Percentiles rank a stretch among this genome's conserved stretches.
Evolutionary conservation across 208 protist species (phyloP).

Genomic region (Lotmaria passim): DNA sequence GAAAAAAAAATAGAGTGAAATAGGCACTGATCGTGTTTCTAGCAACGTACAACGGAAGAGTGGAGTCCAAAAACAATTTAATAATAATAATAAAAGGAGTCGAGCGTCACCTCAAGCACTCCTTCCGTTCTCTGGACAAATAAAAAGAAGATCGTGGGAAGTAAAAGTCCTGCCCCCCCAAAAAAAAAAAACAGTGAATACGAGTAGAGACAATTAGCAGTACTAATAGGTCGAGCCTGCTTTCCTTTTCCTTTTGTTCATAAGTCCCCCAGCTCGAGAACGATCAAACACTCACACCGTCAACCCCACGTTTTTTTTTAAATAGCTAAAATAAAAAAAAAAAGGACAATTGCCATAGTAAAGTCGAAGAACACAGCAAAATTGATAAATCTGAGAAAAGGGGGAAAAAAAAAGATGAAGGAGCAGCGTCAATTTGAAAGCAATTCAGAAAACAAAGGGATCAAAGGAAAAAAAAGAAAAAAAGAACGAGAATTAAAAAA

Average conservation of each 20-base stretch:
- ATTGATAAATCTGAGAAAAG: neutral
- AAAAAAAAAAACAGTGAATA: slow-evolving; percentile 1
- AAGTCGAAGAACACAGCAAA: slow-evolving; percentile 1
- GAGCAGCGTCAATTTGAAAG: neutral
- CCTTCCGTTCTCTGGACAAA: too few relatives aligned
- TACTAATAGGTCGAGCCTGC: too few relatives aligned
- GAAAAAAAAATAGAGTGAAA: too few relatives aligned
- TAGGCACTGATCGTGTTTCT: too few relatives aligned
- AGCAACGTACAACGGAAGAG: too few relatives aligned
- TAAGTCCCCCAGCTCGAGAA: too few relatives aligned
- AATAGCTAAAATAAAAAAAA: slow-evolving; percentile 11
- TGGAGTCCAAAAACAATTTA: too few relatives aligned
- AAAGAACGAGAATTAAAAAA: neutral
- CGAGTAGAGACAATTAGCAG: too few relatives aligned
- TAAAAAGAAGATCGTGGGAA: slow-evolving; percentile 5
- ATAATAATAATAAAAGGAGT: neutral
- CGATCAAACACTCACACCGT: too few relatives aligned
- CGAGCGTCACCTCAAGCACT: neutral
- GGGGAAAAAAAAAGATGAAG: slow-evolving; percentile 6
- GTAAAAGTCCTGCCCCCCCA: too few relatives aligned
- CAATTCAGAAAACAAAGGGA: neutral
- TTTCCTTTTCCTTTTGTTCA: too few relatives aligned
- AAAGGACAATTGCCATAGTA: neutral
- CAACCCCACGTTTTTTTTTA: too few relatives aligned
- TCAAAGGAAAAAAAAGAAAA: slow-evolving; percentile 1